Evolutionary conservation across 1,139 yeast species (phyloP).

Genomic region (Taiozyma sp.): DNA sequence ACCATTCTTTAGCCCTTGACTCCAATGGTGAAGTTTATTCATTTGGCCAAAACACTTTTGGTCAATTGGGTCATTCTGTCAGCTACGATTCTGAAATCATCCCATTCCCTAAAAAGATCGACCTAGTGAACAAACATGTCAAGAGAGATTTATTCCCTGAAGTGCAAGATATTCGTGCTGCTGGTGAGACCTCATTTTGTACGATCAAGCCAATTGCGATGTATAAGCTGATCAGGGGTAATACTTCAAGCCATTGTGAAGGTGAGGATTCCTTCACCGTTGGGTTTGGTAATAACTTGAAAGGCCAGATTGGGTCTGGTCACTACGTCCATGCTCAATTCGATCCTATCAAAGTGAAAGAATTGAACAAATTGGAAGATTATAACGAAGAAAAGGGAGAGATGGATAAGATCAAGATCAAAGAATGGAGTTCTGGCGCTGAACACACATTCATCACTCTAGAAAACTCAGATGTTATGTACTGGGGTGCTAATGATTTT

Average conservation of each 20-base stretch:
- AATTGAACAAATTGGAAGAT: conserved; percentile 41
- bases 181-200: conserved; percentile 63
- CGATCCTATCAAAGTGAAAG: conserved; percentile 58
- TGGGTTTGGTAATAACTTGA: conserved; percentile 79
- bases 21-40: conserved; percentile 62
- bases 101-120: conserved; percentile 62
- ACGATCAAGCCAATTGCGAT: conserved; percentile 32
- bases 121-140: conserved; percentile 35
- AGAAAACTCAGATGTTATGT: conserved; percentile 58
- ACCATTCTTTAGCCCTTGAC: conserved; percentile 69
- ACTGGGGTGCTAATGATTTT: conserved; percentile 79
- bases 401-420: conserved; percentile 38
- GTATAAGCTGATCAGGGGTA: conserved; percentile 20
- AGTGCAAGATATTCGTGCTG: conserved; percentile 55
- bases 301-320: conserved; percentile 87
- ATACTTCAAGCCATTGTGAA: conserved; percentile 17
- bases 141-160: conserved; percentile 35
- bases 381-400: conserved; percentile 31
- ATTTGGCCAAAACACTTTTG: conserved; percentile 80
- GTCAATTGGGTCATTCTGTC: conserved; percentile 78
- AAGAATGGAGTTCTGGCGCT: conserved; percentile 53
- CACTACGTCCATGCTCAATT: conserved; percentile 70
- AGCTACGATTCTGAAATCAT: conserved; percentile 59
- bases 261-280: conserved; percentile 34
- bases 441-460: conserved; percentile 65